Evolutionary conservation across 768 basidiomycete species (phyloP).

Genomic region (Serendipita sp.): DNA sequence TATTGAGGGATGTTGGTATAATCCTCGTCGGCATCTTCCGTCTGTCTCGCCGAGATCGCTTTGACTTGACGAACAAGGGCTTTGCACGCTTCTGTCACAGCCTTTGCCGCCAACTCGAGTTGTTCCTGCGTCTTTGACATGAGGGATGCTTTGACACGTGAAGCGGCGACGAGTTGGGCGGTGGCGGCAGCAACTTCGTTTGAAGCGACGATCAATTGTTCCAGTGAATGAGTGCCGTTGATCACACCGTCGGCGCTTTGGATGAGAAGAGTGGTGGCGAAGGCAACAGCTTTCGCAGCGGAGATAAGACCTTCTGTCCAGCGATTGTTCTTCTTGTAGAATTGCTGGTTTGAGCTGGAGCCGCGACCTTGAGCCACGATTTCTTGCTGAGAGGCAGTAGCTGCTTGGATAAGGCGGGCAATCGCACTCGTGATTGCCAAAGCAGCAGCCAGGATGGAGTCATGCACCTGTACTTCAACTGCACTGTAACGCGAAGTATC

Average conservation of each 20-base stretch:
- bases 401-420: conserved; percentile 83
- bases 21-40: conserved; percentile 59
- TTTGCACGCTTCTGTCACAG: conserved; percentile 93
- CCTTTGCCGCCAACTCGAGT: conserved; percentile 90
- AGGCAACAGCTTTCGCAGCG: conserved; percentile 93
- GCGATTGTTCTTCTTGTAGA: conserved; percentile 98
- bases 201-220: conserved; percentile 98
- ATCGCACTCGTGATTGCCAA: conserved; percentile 94
- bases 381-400: conserved; percentile 95
- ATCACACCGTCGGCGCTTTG: conserved; percentile 96
- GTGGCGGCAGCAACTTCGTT: conserved; percentile 96
- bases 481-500: conserved; percentile 78
- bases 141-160: conserved; percentile 91
- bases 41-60: conserved; percentile 73
- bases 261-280: conserved; percentile 87
- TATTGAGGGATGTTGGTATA: conserved; percentile 85
- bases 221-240: conserved; percentile 88
- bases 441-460: conserved; percentile 85
- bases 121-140: conserved; percentile 98
- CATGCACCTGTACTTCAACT: conserved; percentile 91
- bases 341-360: conserved; percentile 80
- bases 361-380: conserved; percentile 93
- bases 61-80: conserved; percentile 94
- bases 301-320: conserved; percentile 99
- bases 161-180: conserved; percentile 95